Evolutionary conservation across 192 early-diverging fungal genomes (phyloP).

Genomic region (Coemansia sp.): DNA sequence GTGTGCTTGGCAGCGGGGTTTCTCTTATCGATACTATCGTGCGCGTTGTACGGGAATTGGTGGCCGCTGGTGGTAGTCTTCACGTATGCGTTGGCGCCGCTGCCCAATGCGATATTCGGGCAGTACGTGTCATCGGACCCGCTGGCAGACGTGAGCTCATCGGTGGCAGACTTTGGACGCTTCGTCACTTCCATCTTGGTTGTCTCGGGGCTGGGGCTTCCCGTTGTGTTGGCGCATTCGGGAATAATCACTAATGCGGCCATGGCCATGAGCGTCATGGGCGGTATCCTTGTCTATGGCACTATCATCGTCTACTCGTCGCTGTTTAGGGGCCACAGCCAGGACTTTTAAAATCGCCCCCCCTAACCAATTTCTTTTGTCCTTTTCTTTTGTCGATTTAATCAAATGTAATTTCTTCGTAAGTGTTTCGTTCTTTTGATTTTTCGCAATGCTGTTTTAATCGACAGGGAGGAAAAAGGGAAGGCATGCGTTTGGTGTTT

Average conservation of each 20-base stretch:
- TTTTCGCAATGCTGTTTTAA: too few relatives aligned
- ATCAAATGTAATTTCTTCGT: too few relatives aligned
- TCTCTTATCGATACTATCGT: constrained; percentile 91
- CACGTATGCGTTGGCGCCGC: constrained; percentile 86
- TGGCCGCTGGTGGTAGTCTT: constrained; percentile 92
- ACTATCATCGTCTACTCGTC: constrained; percentile 69
- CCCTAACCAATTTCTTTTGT: not conserved
- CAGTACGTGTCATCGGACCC: constrained; percentile 69
- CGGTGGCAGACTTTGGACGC: constrained; percentile 65
- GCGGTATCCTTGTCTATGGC: constrained; percentile 90
- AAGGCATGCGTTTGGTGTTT: too few relatives aligned
- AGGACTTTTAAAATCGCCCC: constrained; percentile 39
- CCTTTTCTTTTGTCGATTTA: not conserved
- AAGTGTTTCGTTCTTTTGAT: too few relatives aligned
- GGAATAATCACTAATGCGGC: constrained; percentile 76
- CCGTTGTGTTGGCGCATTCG: constrained; percentile 79
- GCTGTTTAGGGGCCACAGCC: constrained; percentile 37
- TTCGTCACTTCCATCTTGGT: constrained; percentile 92
- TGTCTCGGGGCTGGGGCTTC: constrained; percentile 85
- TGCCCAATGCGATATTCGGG: constrained; percentile 86
- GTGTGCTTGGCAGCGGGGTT: constrained; percentile 91
- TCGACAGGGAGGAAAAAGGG: too few relatives aligned
- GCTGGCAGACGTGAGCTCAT: constrained; percentile 64
- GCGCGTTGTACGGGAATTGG: constrained; percentile 95
- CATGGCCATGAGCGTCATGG: constrained; percentile 86